Conservation (phyloP, 2,329 filamentous ascomycete genomes). For the Pleoardoris graminearum region DNA sequence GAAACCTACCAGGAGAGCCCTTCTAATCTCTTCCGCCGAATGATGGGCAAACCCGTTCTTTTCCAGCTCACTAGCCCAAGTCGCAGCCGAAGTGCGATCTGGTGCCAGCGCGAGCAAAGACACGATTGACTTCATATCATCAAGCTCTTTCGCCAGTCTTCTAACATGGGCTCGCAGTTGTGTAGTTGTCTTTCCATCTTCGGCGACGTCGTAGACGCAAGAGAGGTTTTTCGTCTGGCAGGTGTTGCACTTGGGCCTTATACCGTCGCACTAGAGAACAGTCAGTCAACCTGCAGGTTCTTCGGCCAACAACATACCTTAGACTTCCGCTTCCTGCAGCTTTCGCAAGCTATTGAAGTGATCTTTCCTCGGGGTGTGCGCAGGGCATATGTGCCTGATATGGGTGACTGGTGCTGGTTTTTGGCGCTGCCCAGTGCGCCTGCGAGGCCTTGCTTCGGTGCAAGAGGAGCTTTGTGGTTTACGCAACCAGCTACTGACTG, state of each 20-base stretch:
- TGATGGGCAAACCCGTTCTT: constrained; percentile 45
- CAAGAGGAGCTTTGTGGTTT: constrained; percentile 42
- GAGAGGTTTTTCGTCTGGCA: constrained; percentile 44
- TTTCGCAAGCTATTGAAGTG: constrained; percentile 46
- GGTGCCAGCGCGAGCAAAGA: constrained; percentile 41
- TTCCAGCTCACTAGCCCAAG: constrained; percentile 42
- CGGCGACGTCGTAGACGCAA: constrained; percentile 45
- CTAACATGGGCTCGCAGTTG: constrained; percentile 44
- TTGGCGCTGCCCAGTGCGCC: constrained; percentile 36
- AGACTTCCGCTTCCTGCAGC: constrained; percentile 45
- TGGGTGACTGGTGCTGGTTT: constrained; percentile 41
- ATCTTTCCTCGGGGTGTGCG: constrained; percentile 45
- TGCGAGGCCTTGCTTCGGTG: constrained; percentile 42
- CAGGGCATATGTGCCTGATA: constrained; percentile 42
- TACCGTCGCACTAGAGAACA: constrained; percentile 39
- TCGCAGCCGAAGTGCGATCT: constrained; percentile 39
- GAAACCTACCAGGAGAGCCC: constrained; percentile 39
- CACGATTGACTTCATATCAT: constrained; percentile 45
- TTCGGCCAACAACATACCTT: constrained; percentile 29
- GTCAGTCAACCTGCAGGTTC: constrained; percentile 14
- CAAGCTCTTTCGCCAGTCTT: constrained; percentile 43
- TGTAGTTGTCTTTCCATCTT: constrained; percentile 46
- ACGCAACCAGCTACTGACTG: constrained; percentile 28
- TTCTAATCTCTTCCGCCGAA: constrained; percentile 42
- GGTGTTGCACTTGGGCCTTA: constrained; percentile 46